phyloP scores from a whole-genome alignment of 176 grass and related monocot species.

The Musa acuminata region DNA sequence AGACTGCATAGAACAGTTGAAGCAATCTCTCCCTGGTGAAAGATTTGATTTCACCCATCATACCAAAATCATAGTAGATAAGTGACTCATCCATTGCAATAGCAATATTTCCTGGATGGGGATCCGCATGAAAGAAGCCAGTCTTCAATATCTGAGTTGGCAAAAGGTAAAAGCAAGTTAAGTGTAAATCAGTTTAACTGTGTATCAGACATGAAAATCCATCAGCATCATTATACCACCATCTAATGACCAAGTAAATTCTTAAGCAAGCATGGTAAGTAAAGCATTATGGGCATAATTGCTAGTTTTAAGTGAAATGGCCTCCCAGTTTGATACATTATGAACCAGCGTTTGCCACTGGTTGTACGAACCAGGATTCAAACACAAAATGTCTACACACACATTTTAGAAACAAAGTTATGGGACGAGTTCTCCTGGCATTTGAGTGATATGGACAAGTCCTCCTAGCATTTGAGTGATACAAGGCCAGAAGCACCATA shows the following conservation, averaged over 20 bases:
- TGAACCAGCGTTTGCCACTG: too few species aligned
- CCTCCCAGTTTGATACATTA: too few species aligned
- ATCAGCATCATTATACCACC: neutral
- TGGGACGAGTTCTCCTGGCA: too few species aligned
- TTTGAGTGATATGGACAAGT: too few species aligned
- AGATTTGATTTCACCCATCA: conserved; percentile 99
- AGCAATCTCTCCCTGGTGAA: conserved; percentile 91
- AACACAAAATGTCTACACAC: too few species aligned
- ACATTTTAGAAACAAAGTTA: too few species aligned
- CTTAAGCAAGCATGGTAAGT: too few species aligned
- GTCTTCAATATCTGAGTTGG: conserved; percentile 81
- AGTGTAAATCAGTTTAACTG: neutral
- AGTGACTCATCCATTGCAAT: conserved; percentile 72
- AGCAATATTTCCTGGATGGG: conserved; percentile 95
- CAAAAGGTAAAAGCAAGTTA: conserved; percentile 12
- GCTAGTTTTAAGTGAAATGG: too few species aligned
- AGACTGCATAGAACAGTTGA: conserved; percentile 86
- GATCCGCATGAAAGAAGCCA: conserved; percentile 94
- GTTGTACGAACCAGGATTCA: too few species aligned
- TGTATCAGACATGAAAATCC: neutral
- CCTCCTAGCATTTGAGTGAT: too few species aligned
- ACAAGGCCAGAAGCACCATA: too few species aligned
- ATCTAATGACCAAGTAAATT: neutral
- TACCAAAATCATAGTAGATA: conserved; percentile 99
- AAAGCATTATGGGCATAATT: too few species aligned